These are phyloP conservation scores for Colletotrichum cuscutae DNA, from an alignment of 2,329 filamentous ascomycete genomes.

Conservation along the genomic window DNA sequence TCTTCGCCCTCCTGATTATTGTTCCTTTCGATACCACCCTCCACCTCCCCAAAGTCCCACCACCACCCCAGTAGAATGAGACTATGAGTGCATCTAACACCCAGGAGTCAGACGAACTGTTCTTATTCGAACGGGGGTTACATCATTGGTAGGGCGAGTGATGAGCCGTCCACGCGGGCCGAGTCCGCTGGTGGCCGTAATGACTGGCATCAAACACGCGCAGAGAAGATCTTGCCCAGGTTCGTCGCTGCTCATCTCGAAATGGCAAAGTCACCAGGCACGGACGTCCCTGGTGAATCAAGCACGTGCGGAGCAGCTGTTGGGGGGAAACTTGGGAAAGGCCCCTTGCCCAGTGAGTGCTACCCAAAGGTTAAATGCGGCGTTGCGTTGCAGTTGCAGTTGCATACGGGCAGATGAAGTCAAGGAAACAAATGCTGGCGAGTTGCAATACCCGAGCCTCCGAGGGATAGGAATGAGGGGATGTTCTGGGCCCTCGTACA, in stretches of 20 bases:
- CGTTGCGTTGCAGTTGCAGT: not conserved
- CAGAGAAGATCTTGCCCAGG: slow-evolving; percentile 24
- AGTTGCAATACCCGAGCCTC: not conserved
- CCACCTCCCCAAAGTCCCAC: not conserved
- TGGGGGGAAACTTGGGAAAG: not conserved
- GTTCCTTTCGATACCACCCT: slow-evolving; percentile 1
- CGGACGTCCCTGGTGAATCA: slow-evolving; percentile 9
- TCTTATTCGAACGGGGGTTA: not conserved
- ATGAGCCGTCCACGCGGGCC: slow-evolving; percentile 15
- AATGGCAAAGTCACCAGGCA: slow-evolving; percentile 21
- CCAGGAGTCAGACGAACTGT: slow-evolving; percentile 17
- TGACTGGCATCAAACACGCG: slow-evolving; percentile 18
- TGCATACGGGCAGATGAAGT: slow-evolving; percentile 8
- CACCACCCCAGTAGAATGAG: not conserved
- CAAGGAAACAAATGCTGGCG: slow-evolving; percentile 1
- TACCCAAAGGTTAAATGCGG: slow-evolving; percentile 15
- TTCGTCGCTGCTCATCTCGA: slow-evolving; percentile 15
- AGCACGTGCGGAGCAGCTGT: slow-evolving; percentile 21
- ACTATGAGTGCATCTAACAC: not conserved
- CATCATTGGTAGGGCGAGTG: not conserved
- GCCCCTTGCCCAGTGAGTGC: slow-evolving; percentile 15
- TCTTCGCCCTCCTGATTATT: not conserved
- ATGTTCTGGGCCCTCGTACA: not conserved
- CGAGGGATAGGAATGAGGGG: not conserved
- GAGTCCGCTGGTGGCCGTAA: slow-evolving; percentile 7